These are phyloP conservation scores for Xylariales sp. DNA, from an alignment of 2,329 filamentous ascomycete genomes.

Conservation along the genomic window DNA sequence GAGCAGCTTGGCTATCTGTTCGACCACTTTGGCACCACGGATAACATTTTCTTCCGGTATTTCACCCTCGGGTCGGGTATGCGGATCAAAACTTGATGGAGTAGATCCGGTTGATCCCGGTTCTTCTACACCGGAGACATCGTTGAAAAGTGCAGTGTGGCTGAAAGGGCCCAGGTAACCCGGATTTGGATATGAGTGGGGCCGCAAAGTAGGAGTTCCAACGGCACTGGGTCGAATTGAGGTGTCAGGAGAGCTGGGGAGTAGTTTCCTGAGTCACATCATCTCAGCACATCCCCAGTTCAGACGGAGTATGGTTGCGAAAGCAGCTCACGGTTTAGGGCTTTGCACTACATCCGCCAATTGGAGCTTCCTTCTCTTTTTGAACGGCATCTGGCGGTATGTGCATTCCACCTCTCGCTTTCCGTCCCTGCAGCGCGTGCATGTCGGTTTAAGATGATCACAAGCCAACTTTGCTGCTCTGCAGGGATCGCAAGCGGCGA, in stretches of 20 bases:
- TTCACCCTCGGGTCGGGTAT: neutral
- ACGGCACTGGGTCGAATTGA: neutral
- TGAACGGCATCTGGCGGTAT: constrained; percentile 13
- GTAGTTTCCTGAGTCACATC: too few relatives aligned
- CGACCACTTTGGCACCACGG: neutral
- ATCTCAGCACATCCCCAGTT: too few relatives aligned
- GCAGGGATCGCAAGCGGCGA: constrained; percentile 23
- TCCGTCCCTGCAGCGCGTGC: constrained; percentile 16
- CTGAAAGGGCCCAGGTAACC: constrained; percentile 17
- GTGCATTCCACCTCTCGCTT: constrained; percentile 10
- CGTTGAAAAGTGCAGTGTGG: constrained; percentile 11
- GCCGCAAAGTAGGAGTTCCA: neutral
- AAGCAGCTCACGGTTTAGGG: neutral
- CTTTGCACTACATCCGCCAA: neutral
- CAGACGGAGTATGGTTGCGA: too few relatives aligned
- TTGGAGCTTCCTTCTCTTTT: neutral
- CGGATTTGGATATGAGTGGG: constrained; percentile 15
- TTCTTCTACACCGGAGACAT: constrained; percentile 6
- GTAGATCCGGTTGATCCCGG: constrained; percentile 1
- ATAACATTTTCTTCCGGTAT: neutral
- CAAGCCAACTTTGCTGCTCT: constrained; percentile 19
- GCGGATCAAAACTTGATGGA: neutral
- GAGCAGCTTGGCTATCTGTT: constrained; percentile 4
- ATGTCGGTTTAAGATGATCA: constrained; percentile 20
- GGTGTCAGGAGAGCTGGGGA: too few relatives aligned